Percentiles rank a stretch among this genome's conserved stretches.
These are phyloP conservation scores for Leccinum cinnamomeum DNA, from an alignment of 1,284 basidiomycete species.

Conservation along the genomic window DNA sequence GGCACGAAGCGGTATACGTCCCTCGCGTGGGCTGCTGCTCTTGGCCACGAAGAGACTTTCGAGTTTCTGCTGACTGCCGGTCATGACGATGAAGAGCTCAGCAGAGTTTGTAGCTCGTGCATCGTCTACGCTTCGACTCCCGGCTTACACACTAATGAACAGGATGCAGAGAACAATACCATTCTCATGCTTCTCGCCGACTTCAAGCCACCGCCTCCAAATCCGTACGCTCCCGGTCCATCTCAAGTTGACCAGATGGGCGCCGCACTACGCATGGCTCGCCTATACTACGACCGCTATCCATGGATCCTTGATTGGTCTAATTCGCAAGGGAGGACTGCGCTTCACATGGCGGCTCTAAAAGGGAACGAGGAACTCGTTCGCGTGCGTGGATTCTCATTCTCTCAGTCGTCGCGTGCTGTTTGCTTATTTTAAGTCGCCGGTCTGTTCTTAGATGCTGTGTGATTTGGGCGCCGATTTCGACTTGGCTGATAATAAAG, in stretches of 20 bases:
- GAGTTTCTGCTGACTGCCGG: conserved; percentile 82
- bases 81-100: conserved; percentile 89
- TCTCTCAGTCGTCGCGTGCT: conserved; percentile 10
- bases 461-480: conserved; percentile 87
- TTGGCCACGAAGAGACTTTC: conserved; percentile 86
- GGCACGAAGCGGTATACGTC: conserved; percentile 75
- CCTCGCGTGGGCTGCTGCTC: conserved; percentile 83
- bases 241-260: conserved; percentile 61
- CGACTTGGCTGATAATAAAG: conserved; percentile 85
- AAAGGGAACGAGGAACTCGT: conserved; percentile 90
- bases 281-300: conserved; percentile 78
- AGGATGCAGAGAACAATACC: conserved; percentile 90
- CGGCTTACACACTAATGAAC: conserved; percentile 17
- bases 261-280: conserved; percentile 77
- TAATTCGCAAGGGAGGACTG: conserved; percentile 85
- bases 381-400: conserved; percentile 50
- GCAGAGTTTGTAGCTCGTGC: conserved; percentile 60
- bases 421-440: conserved; percentile 23
- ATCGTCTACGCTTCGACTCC: conserved; percentile 2
- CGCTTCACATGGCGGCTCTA: conserved; percentile 84
- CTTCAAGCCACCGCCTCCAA: conserved; percentile 54
- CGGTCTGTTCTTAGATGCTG: conserved; percentile 60
- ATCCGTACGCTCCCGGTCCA: conserved; percentile 47
- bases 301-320: conserved; percentile 88
- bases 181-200: conserved; percentile 87